Base-by-base conservation (phyloP, 352 stramenopile genomes). In the Phytophthora citricola region DNA sequence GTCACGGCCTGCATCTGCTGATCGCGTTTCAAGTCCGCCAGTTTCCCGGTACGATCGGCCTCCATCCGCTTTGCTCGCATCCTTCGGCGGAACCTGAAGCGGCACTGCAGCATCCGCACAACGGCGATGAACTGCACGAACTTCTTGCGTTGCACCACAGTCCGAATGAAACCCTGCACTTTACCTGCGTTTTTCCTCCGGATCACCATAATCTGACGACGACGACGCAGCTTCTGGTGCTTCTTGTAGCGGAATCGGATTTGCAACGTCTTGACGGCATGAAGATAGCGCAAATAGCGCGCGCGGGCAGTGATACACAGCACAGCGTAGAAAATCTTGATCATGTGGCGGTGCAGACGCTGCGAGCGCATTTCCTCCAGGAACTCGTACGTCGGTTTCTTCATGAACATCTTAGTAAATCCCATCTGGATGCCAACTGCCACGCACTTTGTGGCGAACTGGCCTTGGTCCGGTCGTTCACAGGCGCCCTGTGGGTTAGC, bases 321-420 rank as follows among this genome's bases (percentile, higher is more conserved):
- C 20, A 92, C 79, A 4, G 82, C 75, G 43, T 93, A 72, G 60
- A 78, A 92, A 29, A 95, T 89, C 61, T 85, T 85, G 54, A 87
- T 51, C 83, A 92, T 93, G 68, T 93, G 79, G 0, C 81, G 76
- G 27, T 66, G 75, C n/a, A 94, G 63, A 41, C 79, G 73, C 41
- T 90, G 72, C 1, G 81, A 78, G 11, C 85, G 92, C 71, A 98
- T 87, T 11, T 91, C 73, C 68, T 98, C 93, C 10, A 99, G 80
- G 40, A 93, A 93, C 24, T 95, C 87, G 29, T 97, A 97, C 15
- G 97, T 86, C 46, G 87, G 74, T 58, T 93, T 90, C 49, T 97
- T 97, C 40, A 99, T 67, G 68, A 99, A 99, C 58, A 99, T 96
- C 73, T 99, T 99, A 2, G 95, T 93, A 51, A 91, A 89, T 24